Percentiles rank a stretch among this genome's conserved stretches.
phyloP scores from a whole-genome alignment of 2,329 filamentous ascomycete genomes.

The Hymenoscyphus fraxineus region DNA sequence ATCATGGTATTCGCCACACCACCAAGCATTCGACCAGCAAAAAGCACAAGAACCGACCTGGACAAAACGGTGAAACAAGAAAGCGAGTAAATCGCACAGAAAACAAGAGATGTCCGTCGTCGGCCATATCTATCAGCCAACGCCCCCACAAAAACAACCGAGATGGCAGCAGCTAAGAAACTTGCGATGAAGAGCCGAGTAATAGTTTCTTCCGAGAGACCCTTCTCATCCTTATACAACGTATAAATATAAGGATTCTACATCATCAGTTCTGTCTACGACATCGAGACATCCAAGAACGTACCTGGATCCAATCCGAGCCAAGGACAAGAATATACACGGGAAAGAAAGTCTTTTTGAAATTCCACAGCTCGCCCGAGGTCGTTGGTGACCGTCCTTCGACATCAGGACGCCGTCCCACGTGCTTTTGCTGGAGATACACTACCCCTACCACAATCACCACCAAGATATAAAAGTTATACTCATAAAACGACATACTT shows the following conservation, averaged over 20 bases:
- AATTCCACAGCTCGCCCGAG: constrained; percentile 11
- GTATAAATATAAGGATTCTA: constrained; percentile 30
- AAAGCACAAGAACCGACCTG: constrained; percentile 41
- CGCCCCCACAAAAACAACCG: constrained; percentile 27
- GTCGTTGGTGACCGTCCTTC: neutral
- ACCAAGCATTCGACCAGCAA: constrained; percentile 50
- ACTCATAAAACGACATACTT: neutral
- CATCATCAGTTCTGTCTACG: neutral
- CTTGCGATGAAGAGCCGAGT: constrained; percentile 28
- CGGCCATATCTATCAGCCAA: constrained; percentile 35
- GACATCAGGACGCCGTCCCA: neutral
- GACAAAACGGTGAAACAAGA: constrained; percentile 51
- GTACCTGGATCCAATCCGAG: constrained; percentile 48
- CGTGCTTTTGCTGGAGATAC: neutral
- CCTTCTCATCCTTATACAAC: constrained; percentile 28
- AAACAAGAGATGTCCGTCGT: constrained; percentile 48
- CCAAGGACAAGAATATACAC: constrained; percentile 47
- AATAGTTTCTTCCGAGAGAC: constrained; percentile 26
- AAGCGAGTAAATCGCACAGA: constrained; percentile 49
- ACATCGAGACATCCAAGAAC: neutral
- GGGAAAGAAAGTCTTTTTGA: constrained; percentile 35
- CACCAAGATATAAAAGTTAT: neutral
- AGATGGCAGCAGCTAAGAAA: constrained; percentile 27
- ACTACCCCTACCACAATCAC: neutral
- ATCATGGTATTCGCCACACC: constrained; percentile 54